A percentile compares a stretch with the other conserved stretches of the same genome.
These are phyloP conservation scores for Lipomyces sp. DNA, from an alignment of 805 yeast species.

Conservation along the genomic window DNA sequence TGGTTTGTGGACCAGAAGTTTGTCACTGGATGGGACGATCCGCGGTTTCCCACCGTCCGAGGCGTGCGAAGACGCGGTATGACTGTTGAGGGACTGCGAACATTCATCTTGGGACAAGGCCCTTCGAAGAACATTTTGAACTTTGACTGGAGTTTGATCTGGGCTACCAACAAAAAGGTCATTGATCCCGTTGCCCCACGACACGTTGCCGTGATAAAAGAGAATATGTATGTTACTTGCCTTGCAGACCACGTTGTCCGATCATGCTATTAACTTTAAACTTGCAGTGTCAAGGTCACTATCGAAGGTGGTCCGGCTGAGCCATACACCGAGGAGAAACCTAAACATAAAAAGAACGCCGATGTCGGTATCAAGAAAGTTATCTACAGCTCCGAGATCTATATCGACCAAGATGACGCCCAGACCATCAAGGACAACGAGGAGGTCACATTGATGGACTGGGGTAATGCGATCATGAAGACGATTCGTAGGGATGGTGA, in stretches of 20 bases:
- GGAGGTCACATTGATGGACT: slow-evolving; percentile 97
- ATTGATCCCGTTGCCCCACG: slow-evolving; percentile 98
- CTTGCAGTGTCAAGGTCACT: slow-evolving; percentile 61
- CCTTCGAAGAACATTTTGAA: slow-evolving; percentile 97
- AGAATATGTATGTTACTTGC: slow-evolving; percentile 49
- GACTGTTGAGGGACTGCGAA: slow-evolving; percentile 96
- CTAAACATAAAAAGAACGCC: slow-evolving; percentile 94
- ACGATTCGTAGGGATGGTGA: slow-evolving; percentile 66
- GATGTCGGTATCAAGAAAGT: slow-evolving; percentile 86
- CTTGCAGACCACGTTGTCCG: not conserved
- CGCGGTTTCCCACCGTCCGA: slow-evolving; percentile 98
- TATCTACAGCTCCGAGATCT: slow-evolving; percentile 62
- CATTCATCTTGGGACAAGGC: slow-evolving; percentile 93
- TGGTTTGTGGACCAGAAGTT: slow-evolving; percentile 95
- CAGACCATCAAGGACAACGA: slow-evolving; percentile 76
- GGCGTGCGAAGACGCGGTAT: slow-evolving; percentile 98
- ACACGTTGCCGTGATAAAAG: slow-evolving; percentile 74
- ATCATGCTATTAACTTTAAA: not conserved
- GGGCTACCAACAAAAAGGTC: slow-evolving; percentile 97
- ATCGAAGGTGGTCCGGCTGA: slow-evolving; percentile 68
- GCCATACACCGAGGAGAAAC: slow-evolving; percentile 70
- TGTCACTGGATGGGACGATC: slow-evolving; percentile 97
- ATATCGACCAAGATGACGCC: slow-evolving; percentile 88
- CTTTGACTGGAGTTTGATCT: slow-evolving; percentile 95
- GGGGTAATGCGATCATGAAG: slow-evolving; percentile 91